A percentile compares a stretch with the other conserved stretches of the same genome.
Evolutionary conservation across 306 rosid genomes (phyloP).

Genomic region (Gillenia trifoliata): DNA sequence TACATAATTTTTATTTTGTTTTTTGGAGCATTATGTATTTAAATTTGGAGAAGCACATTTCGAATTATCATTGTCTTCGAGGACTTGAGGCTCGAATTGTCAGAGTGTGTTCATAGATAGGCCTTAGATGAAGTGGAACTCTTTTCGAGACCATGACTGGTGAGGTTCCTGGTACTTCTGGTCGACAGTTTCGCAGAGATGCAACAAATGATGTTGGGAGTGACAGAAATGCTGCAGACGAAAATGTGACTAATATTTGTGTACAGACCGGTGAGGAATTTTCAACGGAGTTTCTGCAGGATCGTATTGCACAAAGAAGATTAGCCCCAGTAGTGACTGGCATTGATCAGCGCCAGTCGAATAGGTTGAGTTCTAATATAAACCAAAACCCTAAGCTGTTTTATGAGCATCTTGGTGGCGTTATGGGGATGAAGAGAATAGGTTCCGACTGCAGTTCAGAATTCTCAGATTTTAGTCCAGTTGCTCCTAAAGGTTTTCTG

Average conservation of each 20-base stretch:
- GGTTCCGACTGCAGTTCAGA: slow-evolving; percentile 45
- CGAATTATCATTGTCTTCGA: not conserved
- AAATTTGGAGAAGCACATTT: not conserved
- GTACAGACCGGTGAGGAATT: slow-evolving; percentile 89
- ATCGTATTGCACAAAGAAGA: slow-evolving; percentile 54
- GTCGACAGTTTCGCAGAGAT: slow-evolving; percentile 29
- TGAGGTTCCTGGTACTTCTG: slow-evolving; percentile 44
- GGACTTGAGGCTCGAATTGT: slow-evolving; percentile 14
- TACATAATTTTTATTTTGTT: not conserved
- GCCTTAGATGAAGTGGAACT: slow-evolving; percentile 9
- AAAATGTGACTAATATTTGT: slow-evolving; percentile 43
- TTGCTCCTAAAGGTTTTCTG: slow-evolving; percentile 27
- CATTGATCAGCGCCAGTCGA: slow-evolving; percentile 38
- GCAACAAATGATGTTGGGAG: slow-evolving; percentile 23
- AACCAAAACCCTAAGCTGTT: slow-evolving; percentile 28
- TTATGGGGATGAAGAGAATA: slow-evolving; percentile 35
- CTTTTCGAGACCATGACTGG: slow-evolving; percentile 51
- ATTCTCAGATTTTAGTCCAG: slow-evolving; percentile 34
- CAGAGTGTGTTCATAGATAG: slow-evolving; percentile 20
- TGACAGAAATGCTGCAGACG: slow-evolving; percentile 23
- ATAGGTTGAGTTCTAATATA: slow-evolving; percentile 28
- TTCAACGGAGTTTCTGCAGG: slow-evolving; percentile 68
- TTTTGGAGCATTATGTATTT: not conserved
- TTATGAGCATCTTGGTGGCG: slow-evolving; percentile 48
- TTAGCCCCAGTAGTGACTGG: slow-evolving; percentile 34